phyloP scores from a whole-genome alignment of 257 asterid genomes.

The Plectranthus barbatus region DNA sequence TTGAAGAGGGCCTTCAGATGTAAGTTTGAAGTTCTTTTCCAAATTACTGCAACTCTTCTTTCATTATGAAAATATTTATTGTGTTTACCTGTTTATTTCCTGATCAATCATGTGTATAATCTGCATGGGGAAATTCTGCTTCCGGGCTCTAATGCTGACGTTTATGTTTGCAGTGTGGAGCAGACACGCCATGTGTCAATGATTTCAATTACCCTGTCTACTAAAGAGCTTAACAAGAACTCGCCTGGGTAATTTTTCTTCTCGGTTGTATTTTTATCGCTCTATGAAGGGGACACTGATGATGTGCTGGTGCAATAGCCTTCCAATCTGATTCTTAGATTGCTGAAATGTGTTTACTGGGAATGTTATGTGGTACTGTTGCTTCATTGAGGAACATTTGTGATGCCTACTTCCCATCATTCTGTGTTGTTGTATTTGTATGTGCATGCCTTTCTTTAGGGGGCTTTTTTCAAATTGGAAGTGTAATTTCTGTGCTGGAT shows the following conservation, averaged over 20 bases:
- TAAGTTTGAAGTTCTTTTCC: conserved; percentile 25
- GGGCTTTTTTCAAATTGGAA: neutral
- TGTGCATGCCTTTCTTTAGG: no score
- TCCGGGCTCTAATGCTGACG: conserved; percentile 1
- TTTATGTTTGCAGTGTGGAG: conserved; percentile 63
- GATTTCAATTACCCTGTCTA: conserved; percentile 83
- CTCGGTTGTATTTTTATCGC: neutral
- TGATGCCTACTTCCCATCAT: neutral
- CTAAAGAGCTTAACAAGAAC: conserved; percentile 70
- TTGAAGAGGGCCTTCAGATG: conserved; percentile 98
- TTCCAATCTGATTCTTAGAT: neutral
- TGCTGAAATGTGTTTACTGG: neutral
- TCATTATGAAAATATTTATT: neutral
- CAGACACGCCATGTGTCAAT: conserved; percentile 96
- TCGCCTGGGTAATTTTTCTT: conserved; percentile 68
- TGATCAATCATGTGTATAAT: neutral
- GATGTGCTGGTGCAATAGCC: neutral
- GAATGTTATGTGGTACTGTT: neutral
- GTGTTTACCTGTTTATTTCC: neutral
- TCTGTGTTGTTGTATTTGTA: neutral
- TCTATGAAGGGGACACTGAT: neutral
- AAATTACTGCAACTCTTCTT: neutral
- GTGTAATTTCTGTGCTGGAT: neutral
- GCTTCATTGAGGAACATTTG: neutral
- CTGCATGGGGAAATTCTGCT: neutral